Percentiles rank a stretch among this genome's conserved stretches.
These are phyloP conservation scores for Boletus sensibilis DNA, from an alignment of 768 basidiomycete species.

Conservation along the genomic window DNA sequence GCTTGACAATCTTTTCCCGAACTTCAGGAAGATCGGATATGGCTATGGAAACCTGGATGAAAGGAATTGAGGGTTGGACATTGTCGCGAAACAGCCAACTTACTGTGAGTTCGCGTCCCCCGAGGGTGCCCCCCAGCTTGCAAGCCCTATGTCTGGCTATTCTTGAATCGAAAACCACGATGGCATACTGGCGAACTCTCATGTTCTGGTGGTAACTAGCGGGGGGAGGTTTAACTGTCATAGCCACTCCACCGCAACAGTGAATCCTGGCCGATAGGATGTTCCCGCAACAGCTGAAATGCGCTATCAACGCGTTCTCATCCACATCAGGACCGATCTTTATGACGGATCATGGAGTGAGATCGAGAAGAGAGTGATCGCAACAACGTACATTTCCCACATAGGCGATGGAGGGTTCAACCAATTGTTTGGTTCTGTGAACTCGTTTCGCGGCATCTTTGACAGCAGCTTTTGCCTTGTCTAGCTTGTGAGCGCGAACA, in stretches of 20 bases:
- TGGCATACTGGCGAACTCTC: slow-evolving; percentile 50
- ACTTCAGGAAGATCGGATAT: slow-evolving; percentile 37
- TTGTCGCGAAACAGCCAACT: slow-evolving; percentile 15
- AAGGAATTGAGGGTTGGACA: not conserved
- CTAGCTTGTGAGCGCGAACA: slow-evolving; percentile 10
- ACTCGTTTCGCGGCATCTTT: slow-evolving; percentile 20
- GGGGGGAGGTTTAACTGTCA: slow-evolving; percentile 25
- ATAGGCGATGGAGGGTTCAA: slow-evolving; percentile 40
- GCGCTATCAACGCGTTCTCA: slow-evolving; percentile 19
- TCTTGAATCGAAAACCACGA: slow-evolving; percentile 43
- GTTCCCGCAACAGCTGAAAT: slow-evolving; percentile 28
- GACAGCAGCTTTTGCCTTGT: slow-evolving; percentile 16
- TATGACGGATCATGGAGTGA: slow-evolving; percentile 5
- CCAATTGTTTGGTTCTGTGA: slow-evolving; percentile 4
- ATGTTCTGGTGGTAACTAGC: slow-evolving; percentile 36
- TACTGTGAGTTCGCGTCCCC: slow-evolving; percentile 43
- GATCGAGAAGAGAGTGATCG: not conserved
- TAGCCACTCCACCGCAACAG: slow-evolving; percentile 34
- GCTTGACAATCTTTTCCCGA: slow-evolving; percentile 28
- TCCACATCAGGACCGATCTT: slow-evolving; percentile 35
- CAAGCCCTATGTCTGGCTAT: slow-evolving; percentile 43
- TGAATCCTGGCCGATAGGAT: slow-evolving; percentile 25
- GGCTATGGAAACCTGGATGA: slow-evolving; percentile 26
- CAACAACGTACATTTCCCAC: slow-evolving; percentile 59
- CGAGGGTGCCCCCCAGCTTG: slow-evolving; percentile 38